These are phyloP conservation scores for Daldinia concentrica DNA, from an alignment of 495 filamentous ascomycete genomes.

Conservation along the genomic window DNA sequence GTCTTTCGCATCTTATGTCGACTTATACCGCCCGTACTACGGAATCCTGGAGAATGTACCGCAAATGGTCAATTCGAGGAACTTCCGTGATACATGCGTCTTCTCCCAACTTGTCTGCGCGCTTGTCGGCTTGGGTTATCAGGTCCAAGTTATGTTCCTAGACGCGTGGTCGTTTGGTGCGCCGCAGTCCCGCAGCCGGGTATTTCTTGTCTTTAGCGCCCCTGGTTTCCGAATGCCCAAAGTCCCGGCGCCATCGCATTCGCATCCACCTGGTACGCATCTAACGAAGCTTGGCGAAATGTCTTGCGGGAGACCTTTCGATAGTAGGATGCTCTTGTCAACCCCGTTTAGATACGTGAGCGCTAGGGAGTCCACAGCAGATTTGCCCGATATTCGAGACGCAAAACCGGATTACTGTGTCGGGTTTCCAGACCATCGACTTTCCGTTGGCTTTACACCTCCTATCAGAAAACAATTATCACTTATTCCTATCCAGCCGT, in stretches of 20 bases:
- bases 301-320: slow-evolving; percentile 67
- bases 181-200: slow-evolving; percentile 66
- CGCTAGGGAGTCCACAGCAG: slow-evolving; percentile 58
- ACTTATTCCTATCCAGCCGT: slow-evolving; percentile 55
- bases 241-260: slow-evolving; percentile 68
- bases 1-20: slow-evolving; percentile 75
- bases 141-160: slow-evolving; percentile 67
- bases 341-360: slow-evolving; percentile 67
- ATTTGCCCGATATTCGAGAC: slow-evolving; percentile 69
- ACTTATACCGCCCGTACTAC: slow-evolving; percentile 76
- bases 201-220: slow-evolving; percentile 73
- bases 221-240: slow-evolving; percentile 64
- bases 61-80: slow-evolving; percentile 60
- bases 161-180: slow-evolving; percentile 76
- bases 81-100: slow-evolving; percentile 61
- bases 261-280: slow-evolving; percentile 54
- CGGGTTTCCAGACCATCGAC: slow-evolving; percentile 70
- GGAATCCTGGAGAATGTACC: slow-evolving; percentile 78
- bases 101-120: slow-evolving; percentile 74
- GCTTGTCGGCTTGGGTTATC: slow-evolving; percentile 77
- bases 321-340: slow-evolving; percentile 56
- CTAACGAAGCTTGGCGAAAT: slow-evolving; percentile 62
- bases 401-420: slow-evolving; percentile 63
- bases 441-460: slow-evolving; percentile 46
- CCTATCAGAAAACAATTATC: slow-evolving; percentile 48